These are phyloP conservation scores for Pseudopyrenochaeta lycopersici DNA, from an alignment of 2,329 filamentous ascomycete genomes.

Conservation along the genomic window DNA sequence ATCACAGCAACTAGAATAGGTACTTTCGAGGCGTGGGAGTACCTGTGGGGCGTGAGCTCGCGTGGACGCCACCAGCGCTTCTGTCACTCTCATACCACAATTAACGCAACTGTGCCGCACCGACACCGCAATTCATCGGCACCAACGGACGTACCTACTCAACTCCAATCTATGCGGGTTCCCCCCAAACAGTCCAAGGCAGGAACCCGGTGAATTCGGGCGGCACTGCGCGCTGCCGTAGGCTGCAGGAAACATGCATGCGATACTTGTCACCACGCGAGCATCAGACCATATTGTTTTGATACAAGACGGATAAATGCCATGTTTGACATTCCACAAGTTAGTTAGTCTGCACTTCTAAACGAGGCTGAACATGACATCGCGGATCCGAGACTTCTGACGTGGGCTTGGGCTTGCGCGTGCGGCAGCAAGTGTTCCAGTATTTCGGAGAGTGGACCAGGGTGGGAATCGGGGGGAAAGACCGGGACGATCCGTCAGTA, in stretches of 20 bases:
- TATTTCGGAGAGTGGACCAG: not conserved
- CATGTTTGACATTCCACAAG: not conserved
- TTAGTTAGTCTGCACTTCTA: not conserved
- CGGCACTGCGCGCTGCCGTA: not conserved
- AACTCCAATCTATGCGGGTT: not conserved
- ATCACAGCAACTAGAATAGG: not conserved
- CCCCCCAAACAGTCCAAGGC: not conserved
- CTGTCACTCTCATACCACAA: not conserved
- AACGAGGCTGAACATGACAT: not conserved
- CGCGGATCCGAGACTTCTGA: not conserved
- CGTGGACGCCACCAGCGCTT: conserved; percentile 16
- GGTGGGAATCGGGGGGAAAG: not conserved
- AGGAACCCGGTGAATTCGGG: not conserved
- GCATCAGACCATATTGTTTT: conserved; percentile 33
- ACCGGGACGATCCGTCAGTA: not conserved
- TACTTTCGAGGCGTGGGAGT: not conserved
- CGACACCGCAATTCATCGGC: not conserved
- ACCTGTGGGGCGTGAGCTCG: not conserved
- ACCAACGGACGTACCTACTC: not conserved
- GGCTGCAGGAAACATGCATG: not conserved
- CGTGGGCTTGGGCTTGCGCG: not conserved
- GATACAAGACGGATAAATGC: conserved; percentile 2
- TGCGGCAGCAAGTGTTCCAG: not conserved
- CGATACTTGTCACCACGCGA: conserved; percentile 15
- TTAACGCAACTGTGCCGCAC: not conserved